A percentile compares a stretch with the other conserved stretches of the same genome.
phyloP scores from a whole-genome alignment of 2,329 filamentous ascomycete species.

The Beauveria pseudobassiana region DNA sequence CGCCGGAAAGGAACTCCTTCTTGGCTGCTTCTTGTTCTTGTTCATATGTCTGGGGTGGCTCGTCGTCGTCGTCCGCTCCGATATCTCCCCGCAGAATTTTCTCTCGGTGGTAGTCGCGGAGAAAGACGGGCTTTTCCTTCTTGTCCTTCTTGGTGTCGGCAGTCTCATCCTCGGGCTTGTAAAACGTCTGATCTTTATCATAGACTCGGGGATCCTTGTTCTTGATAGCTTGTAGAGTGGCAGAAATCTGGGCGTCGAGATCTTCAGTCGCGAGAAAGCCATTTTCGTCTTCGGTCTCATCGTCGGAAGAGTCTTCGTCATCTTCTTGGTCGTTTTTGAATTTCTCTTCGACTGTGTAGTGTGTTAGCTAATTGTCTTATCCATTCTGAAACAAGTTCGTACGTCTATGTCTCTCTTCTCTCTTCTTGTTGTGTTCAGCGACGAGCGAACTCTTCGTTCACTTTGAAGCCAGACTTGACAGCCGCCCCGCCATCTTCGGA shows the following conservation, averaged over 20 bases:
- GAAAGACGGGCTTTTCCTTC: constrained; percentile 75
- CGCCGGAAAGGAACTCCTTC: constrained; percentile 67
- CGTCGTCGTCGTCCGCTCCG: constrained; percentile 51
- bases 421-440: constrained; percentile 92
- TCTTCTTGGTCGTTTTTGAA: constrained; percentile 47
- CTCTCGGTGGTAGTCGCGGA: constrained; percentile 87
- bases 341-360: constrained; percentile 75
- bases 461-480: constrained; percentile 53
- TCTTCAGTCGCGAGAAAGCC: constrained; percentile 79
- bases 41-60: constrained; percentile 64
- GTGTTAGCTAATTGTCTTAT: constrained; percentile 14
- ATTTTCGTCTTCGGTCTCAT: constrained; percentile 84
- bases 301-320: constrained; percentile 59
- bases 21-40: constrained; percentile 85
- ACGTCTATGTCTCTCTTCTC: constrained; percentile 74
- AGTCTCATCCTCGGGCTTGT: constrained; percentile 52
- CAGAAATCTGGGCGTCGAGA: constrained; percentile 79
- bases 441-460: constrained; percentile 85
- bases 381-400: constrained; percentile 22
- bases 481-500: constrained; percentile 34
- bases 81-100: constrained; percentile 70
- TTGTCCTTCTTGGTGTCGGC: constrained; percentile 36
- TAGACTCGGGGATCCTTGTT: constrained; percentile 89
- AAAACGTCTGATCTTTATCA: constrained; percentile 73
- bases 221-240: constrained; percentile 78